phyloP scores from a whole-genome alignment of 108 stramenopile species.

The Cyclostephanos invisitatus region DNA sequence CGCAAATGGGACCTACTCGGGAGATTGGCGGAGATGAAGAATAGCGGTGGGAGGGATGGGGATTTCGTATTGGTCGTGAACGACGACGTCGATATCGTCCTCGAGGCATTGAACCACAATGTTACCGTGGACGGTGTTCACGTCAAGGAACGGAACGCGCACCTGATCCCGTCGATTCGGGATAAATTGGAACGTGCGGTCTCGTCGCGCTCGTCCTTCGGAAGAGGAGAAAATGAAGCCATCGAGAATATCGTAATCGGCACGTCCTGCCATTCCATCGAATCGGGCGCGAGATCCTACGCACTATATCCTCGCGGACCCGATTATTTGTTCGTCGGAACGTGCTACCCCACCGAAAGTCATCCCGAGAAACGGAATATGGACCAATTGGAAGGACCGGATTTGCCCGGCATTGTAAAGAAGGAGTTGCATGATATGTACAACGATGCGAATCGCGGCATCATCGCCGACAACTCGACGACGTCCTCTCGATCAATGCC shows the following conservation, averaged over 20 bases:
- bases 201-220: neutral
- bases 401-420: conserved; percentile 61
- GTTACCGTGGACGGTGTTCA: conserved; percentile 68
- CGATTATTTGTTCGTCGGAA: conserved; percentile 84
- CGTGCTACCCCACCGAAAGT: conserved; percentile 70
- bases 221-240: conserved; percentile 8
- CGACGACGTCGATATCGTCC: conserved; percentile 57
- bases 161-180: conserved; percentile 58
- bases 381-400: conserved; percentile 74
- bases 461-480: neutral
- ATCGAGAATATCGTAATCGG: conserved; percentile 51
- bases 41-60: neutral
- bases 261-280: conserved; percentile 70
- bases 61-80: conserved; percentile 61
- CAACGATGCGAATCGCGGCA: neutral
- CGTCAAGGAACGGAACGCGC: conserved; percentile 70
- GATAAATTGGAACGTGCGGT: conserved; percentile 26
- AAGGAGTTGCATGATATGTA: conserved; percentile 23
- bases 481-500: neutral
- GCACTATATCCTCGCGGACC: conserved; percentile 34
- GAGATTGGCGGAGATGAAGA: conserved; percentile 33
- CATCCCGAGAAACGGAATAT: conserved; percentile 71
- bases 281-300: conserved; percentile 53
- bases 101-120: conserved; percentile 28
- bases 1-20: conserved; percentile 41